phyloP scores from a whole-genome alignment of 768 basidiomycete species.

The Amanita muscaria region DNA sequence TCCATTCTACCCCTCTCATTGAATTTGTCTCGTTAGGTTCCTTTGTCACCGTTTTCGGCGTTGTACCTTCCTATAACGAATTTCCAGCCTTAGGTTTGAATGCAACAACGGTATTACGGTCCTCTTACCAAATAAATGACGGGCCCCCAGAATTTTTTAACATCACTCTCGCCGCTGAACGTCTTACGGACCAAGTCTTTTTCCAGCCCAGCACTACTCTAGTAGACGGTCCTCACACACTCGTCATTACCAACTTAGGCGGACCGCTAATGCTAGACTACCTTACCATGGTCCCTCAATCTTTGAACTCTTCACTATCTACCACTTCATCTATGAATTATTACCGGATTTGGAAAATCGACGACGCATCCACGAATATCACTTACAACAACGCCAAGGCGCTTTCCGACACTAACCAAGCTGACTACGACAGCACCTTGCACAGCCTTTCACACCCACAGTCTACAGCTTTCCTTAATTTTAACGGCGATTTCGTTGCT shows the following conservation, averaged over 20 bases:
- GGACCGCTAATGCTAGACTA: neutral
- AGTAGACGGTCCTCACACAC: neutral
- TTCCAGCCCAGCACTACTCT: slow-evolving; percentile 1
- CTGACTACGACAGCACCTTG: neutral
- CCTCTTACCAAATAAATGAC: neutral
- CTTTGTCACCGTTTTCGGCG: no score
- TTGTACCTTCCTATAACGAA: no score
- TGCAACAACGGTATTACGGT: no score
- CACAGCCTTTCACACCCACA: neutral
- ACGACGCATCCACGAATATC: neutral
- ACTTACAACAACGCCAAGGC: neutral
- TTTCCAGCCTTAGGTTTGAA: no score
- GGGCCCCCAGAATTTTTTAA: neutral
- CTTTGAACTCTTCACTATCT: no score
- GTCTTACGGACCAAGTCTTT: neutral
- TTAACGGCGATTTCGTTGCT: neutral
- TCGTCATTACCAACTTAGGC: neutral
- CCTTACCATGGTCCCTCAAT: neutral
- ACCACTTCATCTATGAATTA: no score
- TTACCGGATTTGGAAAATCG: neutral
- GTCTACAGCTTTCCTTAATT: neutral
- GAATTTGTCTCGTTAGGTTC: no score
- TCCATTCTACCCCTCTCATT: no score
- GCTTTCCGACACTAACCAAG: no score
- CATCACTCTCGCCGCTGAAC: neutral